A percentile compares a stretch with the other conserved stretches of the same genome.
Conservation (phyloP, 176 grass and related monocot species). For the Stipa capillata region DNA sequence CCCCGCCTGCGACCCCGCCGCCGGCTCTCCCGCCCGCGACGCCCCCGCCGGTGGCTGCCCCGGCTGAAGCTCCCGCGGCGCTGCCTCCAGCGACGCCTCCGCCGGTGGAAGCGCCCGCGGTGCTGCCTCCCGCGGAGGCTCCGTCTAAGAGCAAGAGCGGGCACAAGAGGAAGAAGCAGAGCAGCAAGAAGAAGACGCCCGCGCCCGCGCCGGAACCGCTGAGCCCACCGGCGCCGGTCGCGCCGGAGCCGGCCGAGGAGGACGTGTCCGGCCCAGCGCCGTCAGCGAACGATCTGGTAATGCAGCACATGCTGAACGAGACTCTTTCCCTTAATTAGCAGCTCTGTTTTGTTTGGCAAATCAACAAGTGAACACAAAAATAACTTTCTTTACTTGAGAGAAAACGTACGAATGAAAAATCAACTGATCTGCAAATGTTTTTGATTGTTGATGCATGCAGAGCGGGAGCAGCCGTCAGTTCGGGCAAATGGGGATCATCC, state of each 20-base stretch:
- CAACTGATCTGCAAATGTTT: background rate
- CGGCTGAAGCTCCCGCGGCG: background rate
- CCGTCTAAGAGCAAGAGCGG: background rate
- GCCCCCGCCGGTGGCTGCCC: background rate
- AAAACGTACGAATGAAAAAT: background rate
- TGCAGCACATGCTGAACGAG: background rate
- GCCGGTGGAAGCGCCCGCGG: too few relatives aligned
- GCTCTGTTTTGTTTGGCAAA: too few relatives aligned
- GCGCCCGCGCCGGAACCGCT: too few relatives aligned
- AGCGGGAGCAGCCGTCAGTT: background rate
- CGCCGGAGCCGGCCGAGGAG: slow-evolving; percentile 3
- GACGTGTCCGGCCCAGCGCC: slow-evolving; percentile 54
- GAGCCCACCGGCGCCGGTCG: too few relatives aligned
- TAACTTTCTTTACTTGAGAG: too few relatives aligned
- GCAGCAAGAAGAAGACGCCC: too few relatives aligned
- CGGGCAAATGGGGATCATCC: background rate
- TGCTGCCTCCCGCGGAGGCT: too few relatives aligned
- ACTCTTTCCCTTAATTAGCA: background rate
- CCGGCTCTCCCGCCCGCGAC: slow-evolving; percentile 1
- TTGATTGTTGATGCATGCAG: background rate
- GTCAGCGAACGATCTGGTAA: slow-evolving; percentile 63
- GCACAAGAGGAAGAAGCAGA: background rate
- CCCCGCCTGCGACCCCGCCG: background rate
- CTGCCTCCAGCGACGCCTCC: background rate
- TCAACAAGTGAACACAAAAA: too few relatives aligned